Conservation (phyloP, 176 grass and related monocot genomes). For the Oryza glaberrima region DNA sequence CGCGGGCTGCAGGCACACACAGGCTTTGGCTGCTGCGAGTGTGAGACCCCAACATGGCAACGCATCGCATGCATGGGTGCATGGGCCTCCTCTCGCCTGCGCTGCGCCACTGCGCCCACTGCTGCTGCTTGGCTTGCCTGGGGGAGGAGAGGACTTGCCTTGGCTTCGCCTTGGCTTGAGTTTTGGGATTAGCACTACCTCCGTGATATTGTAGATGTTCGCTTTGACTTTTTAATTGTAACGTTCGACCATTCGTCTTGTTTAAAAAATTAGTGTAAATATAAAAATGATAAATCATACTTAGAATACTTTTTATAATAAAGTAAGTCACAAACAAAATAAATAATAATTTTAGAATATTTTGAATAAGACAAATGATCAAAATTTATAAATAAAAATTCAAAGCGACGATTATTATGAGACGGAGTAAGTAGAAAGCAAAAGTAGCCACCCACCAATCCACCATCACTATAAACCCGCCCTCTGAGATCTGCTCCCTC, state of each 20-base stretch:
- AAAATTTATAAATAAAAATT: too few relatives aligned
- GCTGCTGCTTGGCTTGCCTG: not conserved
- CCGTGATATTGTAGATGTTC: too few relatives aligned
- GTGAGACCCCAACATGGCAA: constrained; percentile 23
- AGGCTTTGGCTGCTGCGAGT: constrained; percentile 16
- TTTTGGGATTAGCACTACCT: constrained; percentile 13
- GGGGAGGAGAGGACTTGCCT: too few relatives aligned
- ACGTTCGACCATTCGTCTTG: accelerated
- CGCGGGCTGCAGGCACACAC: not conserved
- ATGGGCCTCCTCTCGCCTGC: constrained; percentile 16
- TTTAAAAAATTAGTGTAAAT: too few relatives aligned
- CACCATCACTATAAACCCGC: constrained; percentile 19
- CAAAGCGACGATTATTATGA: too few relatives aligned
- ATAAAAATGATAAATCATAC: too few relatives aligned
- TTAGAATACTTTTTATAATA: too few relatives aligned
- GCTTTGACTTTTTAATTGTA: too few relatives aligned
- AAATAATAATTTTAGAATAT: too few relatives aligned
- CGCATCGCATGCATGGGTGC: not conserved
- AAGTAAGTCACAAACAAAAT: too few relatives aligned
- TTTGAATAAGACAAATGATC: too few relatives aligned
- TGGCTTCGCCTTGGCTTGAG: not conserved
- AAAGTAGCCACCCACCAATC: constrained; percentile 13
- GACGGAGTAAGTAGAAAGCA: constrained; percentile 1
- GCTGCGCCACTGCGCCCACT: not conserved
- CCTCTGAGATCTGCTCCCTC: constrained; percentile 10